Percentiles rank a stretch among this genome's conserved stretches.
These are phyloP conservation scores for Xerocomus minutiporus DNA, from an alignment of 1,284 basidiomycete genomes.

Conservation along the genomic window DNA sequence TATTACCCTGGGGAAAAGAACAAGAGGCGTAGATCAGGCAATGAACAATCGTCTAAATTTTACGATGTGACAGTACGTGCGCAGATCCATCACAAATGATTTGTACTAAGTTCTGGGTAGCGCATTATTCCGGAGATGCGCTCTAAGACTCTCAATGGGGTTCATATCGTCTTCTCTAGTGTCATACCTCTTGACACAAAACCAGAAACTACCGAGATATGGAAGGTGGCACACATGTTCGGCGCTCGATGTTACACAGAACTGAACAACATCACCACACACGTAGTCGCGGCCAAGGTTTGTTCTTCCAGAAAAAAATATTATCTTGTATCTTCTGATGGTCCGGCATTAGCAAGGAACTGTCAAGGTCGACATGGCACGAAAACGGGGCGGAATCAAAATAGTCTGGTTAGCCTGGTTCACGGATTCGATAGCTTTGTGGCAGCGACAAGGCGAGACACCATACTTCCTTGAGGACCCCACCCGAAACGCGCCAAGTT, in stretches of 20 bases:
- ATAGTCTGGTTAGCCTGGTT: conserved; percentile 91
- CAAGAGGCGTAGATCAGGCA: conserved; percentile 26
- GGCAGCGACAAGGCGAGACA: conserved; percentile 71
- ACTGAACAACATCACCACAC: conserved; percentile 70
- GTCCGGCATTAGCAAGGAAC: conserved; percentile 64
- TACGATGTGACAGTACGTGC: conserved; percentile 63
- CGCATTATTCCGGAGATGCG: conserved; percentile 83
- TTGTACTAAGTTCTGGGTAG: conserved; percentile 36
- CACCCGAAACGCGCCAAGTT: conserved; percentile 31
- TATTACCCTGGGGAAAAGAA: conserved; percentile 36
- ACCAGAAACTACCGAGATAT: conserved; percentile 81
- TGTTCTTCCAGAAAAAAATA: conserved; percentile 15
- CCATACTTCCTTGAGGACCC: conserved; percentile 64
- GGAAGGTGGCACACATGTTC: conserved; percentile 84
- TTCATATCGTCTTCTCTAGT: conserved; percentile 86
- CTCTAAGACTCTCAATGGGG: conserved; percentile 66
- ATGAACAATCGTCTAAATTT: conserved; percentile 30
- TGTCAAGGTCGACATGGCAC: conserved; percentile 82
- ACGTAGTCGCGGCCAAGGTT: conserved; percentile 87
- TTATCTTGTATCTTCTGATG: conserved; percentile 12
- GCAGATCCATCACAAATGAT: neutral
- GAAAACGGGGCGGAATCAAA: conserved; percentile 63
- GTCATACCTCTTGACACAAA: conserved; percentile 84
- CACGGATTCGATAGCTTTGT: conserved; percentile 77
- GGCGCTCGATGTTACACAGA: conserved; percentile 79